A percentile compares a stretch with the other conserved stretches of the same genome.
These are phyloP conservation scores for Avena atlantica DNA, from an alignment of 176 grass and related monocot genomes.

Conservation along the genomic window DNA sequence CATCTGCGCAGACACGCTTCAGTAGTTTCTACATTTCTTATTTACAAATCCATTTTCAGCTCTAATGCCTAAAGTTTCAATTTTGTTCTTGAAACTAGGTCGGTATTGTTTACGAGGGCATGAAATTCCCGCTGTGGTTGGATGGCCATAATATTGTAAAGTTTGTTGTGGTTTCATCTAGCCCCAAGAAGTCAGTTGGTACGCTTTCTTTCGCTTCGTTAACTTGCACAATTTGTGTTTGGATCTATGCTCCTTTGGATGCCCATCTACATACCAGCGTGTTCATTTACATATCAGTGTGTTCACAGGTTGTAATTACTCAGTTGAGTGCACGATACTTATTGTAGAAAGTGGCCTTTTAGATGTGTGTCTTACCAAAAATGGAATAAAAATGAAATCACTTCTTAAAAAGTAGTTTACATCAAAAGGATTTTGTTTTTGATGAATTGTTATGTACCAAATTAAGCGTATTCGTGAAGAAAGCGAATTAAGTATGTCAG, in stretches of 20 bases:
- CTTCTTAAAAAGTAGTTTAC: conserved; percentile 15
- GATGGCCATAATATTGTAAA: conserved; percentile 90
- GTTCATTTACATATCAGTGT: conserved; percentile 15
- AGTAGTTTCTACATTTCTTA: neutral
- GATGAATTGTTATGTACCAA: conserved; percentile 18
- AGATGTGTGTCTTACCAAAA: neutral
- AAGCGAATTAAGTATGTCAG: neutral
- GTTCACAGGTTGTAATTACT: conserved; percentile 24
- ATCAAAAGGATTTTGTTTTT: neutral
- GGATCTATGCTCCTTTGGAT: neutral
- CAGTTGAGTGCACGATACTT: neutral
- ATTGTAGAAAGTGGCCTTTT: conserved; percentile 3
- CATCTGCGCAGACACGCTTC: neutral
- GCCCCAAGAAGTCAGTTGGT: conserved; percentile 75
- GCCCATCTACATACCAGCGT: conserved; percentile 1
- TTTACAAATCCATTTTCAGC: conserved; percentile 13
- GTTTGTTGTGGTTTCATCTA: conserved; percentile 76
- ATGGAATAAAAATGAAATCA: neutral
- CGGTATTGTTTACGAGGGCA: conserved; percentile 82
- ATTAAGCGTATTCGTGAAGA: neutral
- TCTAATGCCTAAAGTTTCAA: neutral
- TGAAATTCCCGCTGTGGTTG: conserved; percentile 97
- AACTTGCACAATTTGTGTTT: conserved; percentile 20
- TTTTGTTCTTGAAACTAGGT: conserved; percentile 67
- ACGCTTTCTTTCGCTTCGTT: conserved; percentile 19